Evolutionary conservation across 495 filamentous ascomycete species (phyloP).

Genomic region (Amphirosellinia nigrospora): DNA sequence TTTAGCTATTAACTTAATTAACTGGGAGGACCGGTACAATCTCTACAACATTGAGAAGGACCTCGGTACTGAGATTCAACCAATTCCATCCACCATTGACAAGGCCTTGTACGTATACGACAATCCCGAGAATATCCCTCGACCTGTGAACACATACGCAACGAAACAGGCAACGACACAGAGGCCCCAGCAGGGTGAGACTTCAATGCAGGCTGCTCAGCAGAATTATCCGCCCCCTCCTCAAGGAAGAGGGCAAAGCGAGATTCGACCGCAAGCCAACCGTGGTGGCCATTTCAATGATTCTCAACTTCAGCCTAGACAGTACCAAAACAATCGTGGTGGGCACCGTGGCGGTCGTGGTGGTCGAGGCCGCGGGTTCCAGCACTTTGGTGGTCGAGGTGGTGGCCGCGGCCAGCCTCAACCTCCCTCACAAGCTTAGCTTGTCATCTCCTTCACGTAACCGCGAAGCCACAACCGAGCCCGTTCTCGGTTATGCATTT

Average conservation of each 20-base stretch:
- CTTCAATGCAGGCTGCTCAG: conserved; percentile 25
- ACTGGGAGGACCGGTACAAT: conserved; percentile 99
- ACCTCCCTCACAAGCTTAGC: conserved; percentile 37
- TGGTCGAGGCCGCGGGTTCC: conserved; percentile 44
- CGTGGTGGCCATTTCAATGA: conserved; percentile 37
- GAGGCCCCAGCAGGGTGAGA: conserved; percentile 39
- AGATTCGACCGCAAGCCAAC: conserved; percentile 20
- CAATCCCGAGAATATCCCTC: conserved; percentile 89
- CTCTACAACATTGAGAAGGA: conserved; percentile 98
- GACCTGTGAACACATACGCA: conserved; percentile 64
- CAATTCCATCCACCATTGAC: conserved; percentile 92
- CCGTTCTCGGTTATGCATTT: background rate
- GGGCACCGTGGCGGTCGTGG: conserved; percentile 45
- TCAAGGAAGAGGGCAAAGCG: conserved; percentile 33
- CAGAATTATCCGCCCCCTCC: conserved; percentile 26
- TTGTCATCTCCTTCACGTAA: conserved; percentile 9
- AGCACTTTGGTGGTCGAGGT: conserved; percentile 49
- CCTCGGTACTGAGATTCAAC: conserved; percentile 93
- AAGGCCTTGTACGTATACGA: conserved; percentile 99
- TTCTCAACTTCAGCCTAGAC: conserved; percentile 28
- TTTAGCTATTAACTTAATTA: conserved; percentile 98
- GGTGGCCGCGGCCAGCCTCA: conserved; percentile 52
- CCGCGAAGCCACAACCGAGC: background rate
- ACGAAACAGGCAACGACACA: conserved; percentile 31
- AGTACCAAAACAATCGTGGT: conserved; percentile 50